Evolutionary conservation across 2,329 filamentous ascomycete species (phyloP).

Genomic region (Fusarium begoniae): DNA sequence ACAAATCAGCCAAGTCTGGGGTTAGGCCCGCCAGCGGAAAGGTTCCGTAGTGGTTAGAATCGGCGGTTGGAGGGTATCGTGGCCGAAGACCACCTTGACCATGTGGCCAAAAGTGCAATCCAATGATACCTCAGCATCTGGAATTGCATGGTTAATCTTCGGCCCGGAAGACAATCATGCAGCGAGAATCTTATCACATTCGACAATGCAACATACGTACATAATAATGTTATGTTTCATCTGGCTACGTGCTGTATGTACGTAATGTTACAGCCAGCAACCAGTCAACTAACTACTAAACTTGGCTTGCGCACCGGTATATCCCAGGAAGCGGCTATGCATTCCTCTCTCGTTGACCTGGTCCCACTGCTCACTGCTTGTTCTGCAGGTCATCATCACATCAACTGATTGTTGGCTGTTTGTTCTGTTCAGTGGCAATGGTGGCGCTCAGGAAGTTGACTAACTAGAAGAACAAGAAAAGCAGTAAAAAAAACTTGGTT

Average conservation of each 20-base stretch:
- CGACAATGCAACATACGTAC: neutral
- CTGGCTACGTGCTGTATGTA: constrained; percentile 16
- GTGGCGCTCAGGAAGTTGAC: constrained; percentile 18
- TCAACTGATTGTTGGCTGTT: constrained; percentile 10
- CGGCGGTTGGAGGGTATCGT: constrained; percentile 20
- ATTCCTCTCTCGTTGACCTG: constrained; percentile 23
- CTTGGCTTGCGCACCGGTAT: neutral
- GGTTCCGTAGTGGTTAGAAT: constrained; percentile 30
- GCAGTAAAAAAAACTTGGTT: constrained; percentile 27
- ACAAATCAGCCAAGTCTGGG: neutral
- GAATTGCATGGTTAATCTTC: constrained; percentile 30
- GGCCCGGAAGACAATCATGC: constrained; percentile 3
- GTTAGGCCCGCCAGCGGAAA: constrained; percentile 21
- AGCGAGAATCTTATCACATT: constrained; percentile 21
- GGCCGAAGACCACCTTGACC: neutral
- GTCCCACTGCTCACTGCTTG: constrained; percentile 10
- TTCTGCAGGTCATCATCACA: constrained; percentile 7
- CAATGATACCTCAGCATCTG: constrained; percentile 2
- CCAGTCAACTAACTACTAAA: neutral
- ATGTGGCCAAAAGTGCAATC: constrained; percentile 6
- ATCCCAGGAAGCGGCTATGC: constrained; percentile 1
- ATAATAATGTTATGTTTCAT: neutral
- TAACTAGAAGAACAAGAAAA: constrained; percentile 4
- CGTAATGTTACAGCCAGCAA: constrained; percentile 8
- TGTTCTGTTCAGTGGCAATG: constrained; percentile 13